Base-by-base conservation (phyloP, 1,139 yeast genomes). In the Taphrina flavorubra region DNA sequence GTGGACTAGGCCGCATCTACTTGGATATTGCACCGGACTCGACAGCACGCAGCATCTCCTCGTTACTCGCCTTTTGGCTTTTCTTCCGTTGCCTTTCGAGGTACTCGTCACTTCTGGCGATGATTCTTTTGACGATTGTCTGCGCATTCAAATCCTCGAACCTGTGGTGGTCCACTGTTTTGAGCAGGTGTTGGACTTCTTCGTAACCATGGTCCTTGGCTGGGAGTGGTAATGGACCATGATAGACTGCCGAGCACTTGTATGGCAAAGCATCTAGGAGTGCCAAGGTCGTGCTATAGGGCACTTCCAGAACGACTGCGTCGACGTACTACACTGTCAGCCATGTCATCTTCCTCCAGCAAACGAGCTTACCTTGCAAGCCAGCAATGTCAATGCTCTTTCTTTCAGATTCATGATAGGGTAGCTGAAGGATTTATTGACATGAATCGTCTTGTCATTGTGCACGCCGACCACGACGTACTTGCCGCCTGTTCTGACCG, bases 381-480 rank as follows among this genome's bases (percentile, higher is more conserved):
- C 97, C 74, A 94, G 80, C 10, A 91, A 94, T 78, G 97, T 91
- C 72, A 94, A 80, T 0, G 94, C 85, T 72, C 98, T 84, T 77
- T 94, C 98, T 71, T 88, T 85, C 37, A 89, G 75, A 75, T 89
- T 91, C 98, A 94, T 94, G 65, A 92, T 87, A 18, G 97, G 96
- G 75, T 86, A 86, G 76, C 87, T 87, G 69, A 82, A 79, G 10
- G 92, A 92, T 75, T 87, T 87, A 75, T 82, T 80, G 68, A 76
- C 74, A 77, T 88, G 87, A 65, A 87, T 85, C 34, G 67, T 63
- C 46, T 39, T 46, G 76, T 90, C 96, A 73, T 86, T 87, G 73
- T 85, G 86, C 36, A 91, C 77, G 0, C 96, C 97, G 25, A 89
- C 91, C 5, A 89, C 78, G 0, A 90, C 85, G 10, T 80, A 77